A percentile compares a stretch with the other conserved stretches of the same genome.
These are phyloP conservation scores for Pythium graminicola DNA, from an alignment of 352 stramenopile genomes.

Conservation along the genomic window DNA sequence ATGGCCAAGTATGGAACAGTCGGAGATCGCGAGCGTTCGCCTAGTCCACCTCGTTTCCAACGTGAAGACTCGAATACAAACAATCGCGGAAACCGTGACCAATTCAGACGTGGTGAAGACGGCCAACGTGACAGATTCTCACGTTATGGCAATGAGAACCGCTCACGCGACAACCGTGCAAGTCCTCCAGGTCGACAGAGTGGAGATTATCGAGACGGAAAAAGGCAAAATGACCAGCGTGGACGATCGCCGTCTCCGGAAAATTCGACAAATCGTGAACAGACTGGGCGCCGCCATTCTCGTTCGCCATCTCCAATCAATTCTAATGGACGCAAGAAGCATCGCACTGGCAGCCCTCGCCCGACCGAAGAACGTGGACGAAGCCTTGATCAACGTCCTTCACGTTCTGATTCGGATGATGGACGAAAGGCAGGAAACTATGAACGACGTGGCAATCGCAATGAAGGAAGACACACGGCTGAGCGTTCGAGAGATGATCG, in stretches of 20 bases:
- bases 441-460: not conserved
- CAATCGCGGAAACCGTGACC: not conserved
- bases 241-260: constrained; percentile 1
- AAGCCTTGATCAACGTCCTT: not conserved
- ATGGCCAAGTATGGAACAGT: constrained; percentile 19
- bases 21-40: not conserved
- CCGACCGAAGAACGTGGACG: not conserved
- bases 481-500: constrained; percentile 3
- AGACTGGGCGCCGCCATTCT: not conserved
- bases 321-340: constrained; percentile 6
- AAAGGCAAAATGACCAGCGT: not conserved
- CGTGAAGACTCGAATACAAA: not conserved
- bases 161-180: not conserved
- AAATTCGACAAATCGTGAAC: not conserved
- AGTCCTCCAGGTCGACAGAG: not conserved
- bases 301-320: constrained; percentile 5
- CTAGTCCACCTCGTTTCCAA: constrained; percentile 5
- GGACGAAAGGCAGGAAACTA: constrained; percentile 1
- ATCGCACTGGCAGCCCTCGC: constrained; percentile 7
- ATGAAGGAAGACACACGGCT: constrained; percentile 3
- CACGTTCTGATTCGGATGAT: constrained; percentile 1
- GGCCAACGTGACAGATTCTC: not conserved
- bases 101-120: not conserved
- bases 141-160: constrained; percentile 9
- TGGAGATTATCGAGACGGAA: not conserved